Evolutionary conservation across 2,329 filamentous ascomycete genomes (phyloP).

Genomic region (Cryphonectria nitschkei): DNA sequence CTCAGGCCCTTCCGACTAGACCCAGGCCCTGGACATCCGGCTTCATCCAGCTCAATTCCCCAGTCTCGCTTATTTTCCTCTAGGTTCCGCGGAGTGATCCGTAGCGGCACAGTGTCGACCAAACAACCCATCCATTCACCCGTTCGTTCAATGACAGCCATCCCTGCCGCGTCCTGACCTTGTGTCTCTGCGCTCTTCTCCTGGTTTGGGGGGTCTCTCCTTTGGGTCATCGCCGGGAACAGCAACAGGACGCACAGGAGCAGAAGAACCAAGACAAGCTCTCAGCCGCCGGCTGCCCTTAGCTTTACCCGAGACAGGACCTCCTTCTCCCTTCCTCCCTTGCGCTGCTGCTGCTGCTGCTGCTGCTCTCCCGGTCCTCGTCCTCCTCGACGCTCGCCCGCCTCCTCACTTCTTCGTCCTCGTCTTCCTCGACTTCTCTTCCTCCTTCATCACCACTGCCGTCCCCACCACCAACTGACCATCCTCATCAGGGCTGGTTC

Average conservation of each 20-base stretch:
- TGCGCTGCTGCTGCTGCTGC: neutral
- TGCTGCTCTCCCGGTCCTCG: neutral
- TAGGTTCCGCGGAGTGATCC: neutral
- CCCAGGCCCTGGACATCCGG: conserved; percentile 13
- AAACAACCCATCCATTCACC: neutral
- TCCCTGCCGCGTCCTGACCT: conserved; percentile 1
- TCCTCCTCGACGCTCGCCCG: neutral
- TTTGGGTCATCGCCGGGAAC: conserved; percentile 20
- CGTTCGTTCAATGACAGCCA: neutral
- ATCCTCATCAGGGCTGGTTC: neutral
- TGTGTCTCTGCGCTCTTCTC: conserved; percentile 3
- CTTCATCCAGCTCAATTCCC: conserved; percentile 9
- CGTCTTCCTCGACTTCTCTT: neutral
- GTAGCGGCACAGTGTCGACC: conserved; percentile 7
- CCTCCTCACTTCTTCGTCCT: neutral
- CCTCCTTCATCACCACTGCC: neutral
- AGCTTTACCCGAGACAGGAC: conserved; percentile 2
- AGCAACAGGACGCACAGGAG: conserved; percentile 12
- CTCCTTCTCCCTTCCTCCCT: conserved; percentile 4
- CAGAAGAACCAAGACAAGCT: conserved; percentile 5
- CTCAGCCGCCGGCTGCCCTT: neutral
- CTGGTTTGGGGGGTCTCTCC: neutral
- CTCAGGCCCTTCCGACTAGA: conserved; percentile 2
- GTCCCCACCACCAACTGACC: neutral
- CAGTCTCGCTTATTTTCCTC: conserved; percentile 13